Base-by-base conservation (phyloP, 148 eudicot species). In the Dianthus caryophyllus region DNA sequence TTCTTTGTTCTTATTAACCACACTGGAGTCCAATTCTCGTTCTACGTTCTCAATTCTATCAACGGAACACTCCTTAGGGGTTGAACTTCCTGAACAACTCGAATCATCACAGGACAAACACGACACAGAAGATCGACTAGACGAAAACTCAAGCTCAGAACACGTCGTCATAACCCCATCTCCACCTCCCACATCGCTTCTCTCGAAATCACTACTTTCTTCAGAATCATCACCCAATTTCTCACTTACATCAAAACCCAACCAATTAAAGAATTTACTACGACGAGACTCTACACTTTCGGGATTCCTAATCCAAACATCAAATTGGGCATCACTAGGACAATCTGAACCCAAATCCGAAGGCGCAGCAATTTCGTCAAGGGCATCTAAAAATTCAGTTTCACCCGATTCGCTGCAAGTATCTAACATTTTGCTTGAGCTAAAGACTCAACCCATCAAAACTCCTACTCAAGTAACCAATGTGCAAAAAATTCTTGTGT, bases 271-370 rank as follows among this genome's bases (percentile, higher is more conserved):
- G 84, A 95, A 95, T 63, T 83, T 84, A 61, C 80, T 83, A 1
- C 97, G 81, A 56, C 99, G 87, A 47, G 88, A 85, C 39, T 82
- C 72, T 66, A 95, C 85, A 71, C 97, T 90, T 46, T 31, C 68
- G 5, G 88, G 91, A 50, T 79, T 79, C 57, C 69, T 77, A 49
- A 81, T 72, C 97, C 97, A 90, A 55, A 88, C 51, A 73, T 85
- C 89, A 68, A 82, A 90, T 53, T 78, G 77, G 13, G 66, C 60
- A 75, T 71, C 76, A 68, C 52, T 73, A 16, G 72, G 70, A 17
- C 49, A 64, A 30, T 53, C 75, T 2, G 74, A 75, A 73, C 61
- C 81, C 1, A 56, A 69, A 80, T 78, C 80, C 7, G 79, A 78
- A 9, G 30, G 30, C 29, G 71, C 67, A 48, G 80, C 41, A 76